Evolutionary conservation across 108 stramenopile genomes (phyloP), one percentile per base, ranked within the genome.

Genomic region (Skeletonema grethae): DNA sequence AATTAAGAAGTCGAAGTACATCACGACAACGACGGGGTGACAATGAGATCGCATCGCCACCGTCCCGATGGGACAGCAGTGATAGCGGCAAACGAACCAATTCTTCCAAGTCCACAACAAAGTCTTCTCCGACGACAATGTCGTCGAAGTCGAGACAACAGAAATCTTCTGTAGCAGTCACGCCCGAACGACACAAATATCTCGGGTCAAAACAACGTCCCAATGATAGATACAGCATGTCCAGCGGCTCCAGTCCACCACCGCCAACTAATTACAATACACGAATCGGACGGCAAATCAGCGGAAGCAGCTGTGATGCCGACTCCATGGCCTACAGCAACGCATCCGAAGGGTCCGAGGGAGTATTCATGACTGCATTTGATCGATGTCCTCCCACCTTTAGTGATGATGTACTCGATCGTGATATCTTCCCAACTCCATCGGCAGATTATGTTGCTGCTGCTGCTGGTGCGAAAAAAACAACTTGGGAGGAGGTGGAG

Each of bases 241-340:
- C 50, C 20, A 22, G 22, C 9, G 22, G 20, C 18, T 53, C 50
- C 50, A 53, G 5, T 18, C 50, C 18, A 22, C 50, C 16, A 45
- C 7, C 16, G 12, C 38, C 41, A n/a, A 39, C 7, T 18, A 34
- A 34, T 8, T 18, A 53, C 18, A 53, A 22, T 8, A 53, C 24
- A 53, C 50, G 50, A 53, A 7, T 53, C 8, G 50, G 50, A 53
- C 7, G 50, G 22, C 50, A 53, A 53, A 20, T 53, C n/a, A 53
- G 50, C 7, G 22, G 1, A 0, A n/a, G 22, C 22, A 53, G 50
- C 18, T 28, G 25, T 28, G 46, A 48, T 53, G 22, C 20, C 20
- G 22, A 53, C 22, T 22, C 20, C 22, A 22, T 53, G 22, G 50
- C 50, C 4, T 53, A 53, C 50, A 53, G 50, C n/a, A 22, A 20